Evolutionary conservation across 805 yeast species (phyloP).

Genomic region (Wickerhamomyces rabaulensis): DNA sequence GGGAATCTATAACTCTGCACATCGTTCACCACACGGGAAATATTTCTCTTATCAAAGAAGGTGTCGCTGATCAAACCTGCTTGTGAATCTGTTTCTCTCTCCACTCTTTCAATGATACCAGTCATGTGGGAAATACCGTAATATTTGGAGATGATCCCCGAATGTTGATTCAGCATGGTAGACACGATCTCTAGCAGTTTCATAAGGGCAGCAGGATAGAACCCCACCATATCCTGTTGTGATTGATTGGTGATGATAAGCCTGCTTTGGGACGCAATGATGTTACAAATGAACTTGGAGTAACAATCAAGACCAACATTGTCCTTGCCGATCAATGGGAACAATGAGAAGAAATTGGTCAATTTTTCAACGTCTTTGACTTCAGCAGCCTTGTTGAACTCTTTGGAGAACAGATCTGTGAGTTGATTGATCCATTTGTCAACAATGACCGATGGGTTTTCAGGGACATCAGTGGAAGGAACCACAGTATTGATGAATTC

Average conservation of each 20-base stretch:
- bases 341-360: conserved; percentile 76
- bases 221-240: conserved; percentile 39
- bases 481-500: conserved; percentile 74
- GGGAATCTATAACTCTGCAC: conserved; percentile 52
- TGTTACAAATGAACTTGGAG: conserved; percentile 79
- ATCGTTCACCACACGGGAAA: conserved; percentile 52
- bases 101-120: conserved; percentile 66
- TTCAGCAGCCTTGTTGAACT: conserved; percentile 68
- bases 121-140: conserved; percentile 64
- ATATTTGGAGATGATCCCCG: conserved; percentile 66
- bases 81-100: conserved; percentile 89
- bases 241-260: conserved; percentile 46
- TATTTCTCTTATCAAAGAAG: conserved; percentile 65
- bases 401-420: conserved; percentile 48
- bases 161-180: conserved; percentile 78
- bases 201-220: conserved; percentile 54
- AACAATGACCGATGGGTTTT: conserved; percentile 57
- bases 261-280: conserved; percentile 76
- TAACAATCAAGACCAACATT: conserved; percentile 73
- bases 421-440: conserved; percentile 55
- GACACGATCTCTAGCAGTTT: conserved; percentile 82
- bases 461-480: conserved; percentile 84
- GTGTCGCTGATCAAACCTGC: conserved; percentile 85
- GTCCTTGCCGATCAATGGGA: conserved; percentile 77
- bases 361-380: conserved; percentile 60